Conservation (phyloP, 2,329 filamentous ascomycete genomes). For the Dactylellina cionopaga region DNA sequence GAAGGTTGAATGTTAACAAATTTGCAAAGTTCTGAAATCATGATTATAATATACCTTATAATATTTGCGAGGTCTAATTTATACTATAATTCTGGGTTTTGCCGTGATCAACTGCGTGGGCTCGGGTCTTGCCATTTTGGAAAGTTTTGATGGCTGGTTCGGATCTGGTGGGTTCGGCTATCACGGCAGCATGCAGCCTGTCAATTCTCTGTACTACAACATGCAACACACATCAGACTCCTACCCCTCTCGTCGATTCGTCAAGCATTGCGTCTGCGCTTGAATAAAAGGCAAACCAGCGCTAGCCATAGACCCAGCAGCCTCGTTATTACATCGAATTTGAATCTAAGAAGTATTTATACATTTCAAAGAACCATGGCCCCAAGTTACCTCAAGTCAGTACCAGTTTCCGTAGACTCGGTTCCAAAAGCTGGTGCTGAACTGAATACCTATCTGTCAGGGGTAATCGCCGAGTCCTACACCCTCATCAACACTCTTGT, state of each 20-base stretch:
- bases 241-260: neutral
- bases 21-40: too few species aligned
- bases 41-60: too few species aligned
- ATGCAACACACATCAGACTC: slow-evolving; percentile 15
- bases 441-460: slow-evolving; percentile 15
- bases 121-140: neutral
- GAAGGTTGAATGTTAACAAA: too few species aligned
- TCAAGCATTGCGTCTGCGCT: neutral
- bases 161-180: neutral
- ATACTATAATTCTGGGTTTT: too few species aligned
- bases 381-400: slow-evolving; percentile 19
- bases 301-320: neutral
- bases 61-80: too few species aligned
- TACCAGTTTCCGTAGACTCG: slow-evolving; percentile 9
- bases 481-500: slow-evolving; percentile 15
- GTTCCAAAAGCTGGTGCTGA: slow-evolving; percentile 25
- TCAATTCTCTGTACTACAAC: neutral
- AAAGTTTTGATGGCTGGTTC: neutral
- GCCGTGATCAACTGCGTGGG: too few species aligned
- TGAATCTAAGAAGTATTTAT: neutral
- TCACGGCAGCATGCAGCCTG: neutral
- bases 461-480: slow-evolving; percentile 15
- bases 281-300: too few species aligned
- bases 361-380: neutral
- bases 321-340: neutral